A percentile compares a stretch with the other conserved stretches of the same genome.
phyloP scores from a whole-genome alignment of 1,284 basidiomycete species.

The Trichosporon coremiiforme region DNA sequence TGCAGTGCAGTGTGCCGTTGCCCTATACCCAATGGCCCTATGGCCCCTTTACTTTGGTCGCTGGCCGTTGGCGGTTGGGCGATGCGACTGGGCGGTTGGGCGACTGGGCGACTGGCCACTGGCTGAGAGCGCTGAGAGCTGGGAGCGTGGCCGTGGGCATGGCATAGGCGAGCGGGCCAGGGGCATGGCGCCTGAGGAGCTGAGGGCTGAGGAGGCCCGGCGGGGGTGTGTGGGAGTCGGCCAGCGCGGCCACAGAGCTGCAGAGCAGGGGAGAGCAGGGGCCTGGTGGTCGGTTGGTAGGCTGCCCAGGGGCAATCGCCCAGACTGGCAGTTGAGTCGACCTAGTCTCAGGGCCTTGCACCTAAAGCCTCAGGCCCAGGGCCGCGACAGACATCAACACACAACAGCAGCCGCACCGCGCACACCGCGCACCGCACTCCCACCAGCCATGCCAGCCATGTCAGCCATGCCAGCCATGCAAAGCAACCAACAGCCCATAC shows the following conservation, averaged over 20 bases:
- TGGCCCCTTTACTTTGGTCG: conserved; percentile 10
- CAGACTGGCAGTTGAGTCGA: conserved; percentile 4
- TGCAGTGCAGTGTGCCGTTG: not conserved
- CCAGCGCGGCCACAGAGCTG: not conserved
- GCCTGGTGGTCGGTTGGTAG: conserved; percentile 16
- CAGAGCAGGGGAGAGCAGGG: not conserved
- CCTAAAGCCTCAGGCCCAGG: conserved; percentile 4
- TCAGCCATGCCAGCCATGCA: not conserved
- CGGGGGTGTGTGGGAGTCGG: conserved; percentile 8
- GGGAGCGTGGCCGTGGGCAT: not conserved
- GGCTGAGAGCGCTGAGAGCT: not conserved
- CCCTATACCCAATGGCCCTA: conserved; percentile 2
- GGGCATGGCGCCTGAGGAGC: not conserved
- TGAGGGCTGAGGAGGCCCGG: conserved; percentile 5
- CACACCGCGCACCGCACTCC: not conserved
- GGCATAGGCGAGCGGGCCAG: conserved; percentile 11
- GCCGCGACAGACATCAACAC: conserved; percentile 13
- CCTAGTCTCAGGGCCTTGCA: conserved; percentile 7
- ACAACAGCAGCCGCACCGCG: not conserved
- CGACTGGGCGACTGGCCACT: conserved; percentile 5
- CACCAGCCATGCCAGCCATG: not conserved
- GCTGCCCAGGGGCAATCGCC: conserved; percentile 5
- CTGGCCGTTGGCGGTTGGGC: conserved; percentile 1
- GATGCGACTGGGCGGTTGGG: not conserved
- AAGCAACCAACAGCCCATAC: not conserved